A percentile compares a stretch with the other conserved stretches of the same genome.
Conservation (phyloP, 768 basidiomycete genomes). For the Mrakia blollopis region DNA sequence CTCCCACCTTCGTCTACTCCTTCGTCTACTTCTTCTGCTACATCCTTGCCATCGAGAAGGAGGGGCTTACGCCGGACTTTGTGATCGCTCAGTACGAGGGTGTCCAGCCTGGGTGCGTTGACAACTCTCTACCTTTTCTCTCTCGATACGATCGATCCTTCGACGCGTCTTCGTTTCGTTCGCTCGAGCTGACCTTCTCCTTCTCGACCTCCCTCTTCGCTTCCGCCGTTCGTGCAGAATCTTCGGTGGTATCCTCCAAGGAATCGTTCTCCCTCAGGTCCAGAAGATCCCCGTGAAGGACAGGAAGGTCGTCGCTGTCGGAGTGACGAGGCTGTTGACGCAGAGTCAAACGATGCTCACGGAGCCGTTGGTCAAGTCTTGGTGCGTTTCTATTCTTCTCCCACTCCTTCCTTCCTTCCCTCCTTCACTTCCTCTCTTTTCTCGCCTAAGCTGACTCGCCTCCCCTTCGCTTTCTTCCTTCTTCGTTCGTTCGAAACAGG, state of each 20-base stretch:
- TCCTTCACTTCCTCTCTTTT: background rate
- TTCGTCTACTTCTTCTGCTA: slow-evolving; percentile 75
- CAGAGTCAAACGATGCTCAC: slow-evolving; percentile 65
- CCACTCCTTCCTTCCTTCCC: background rate
- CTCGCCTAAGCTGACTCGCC: background rate
- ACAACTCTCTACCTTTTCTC: background rate
- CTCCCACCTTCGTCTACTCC: slow-evolving; percentile 76
- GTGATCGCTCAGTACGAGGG: slow-evolving; percentile 71
- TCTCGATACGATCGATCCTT: background rate
- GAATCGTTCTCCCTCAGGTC: slow-evolving; percentile 73
- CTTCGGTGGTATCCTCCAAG: slow-evolving; percentile 71
- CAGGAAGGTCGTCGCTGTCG: slow-evolving; percentile 76
- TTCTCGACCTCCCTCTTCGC: background rate
- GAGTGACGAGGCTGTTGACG: slow-evolving; percentile 71
- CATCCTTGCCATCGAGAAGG: slow-evolving; percentile 66
- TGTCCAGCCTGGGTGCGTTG: slow-evolving; percentile 72
- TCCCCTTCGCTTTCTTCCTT: background rate
- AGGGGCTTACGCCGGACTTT: slow-evolving; percentile 71
- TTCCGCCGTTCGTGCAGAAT: slow-evolving; percentile 48
- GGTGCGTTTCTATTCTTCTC: slow-evolving; percentile 48
- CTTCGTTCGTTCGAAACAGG: slow-evolving; percentile 52
- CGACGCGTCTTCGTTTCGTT: background rate
- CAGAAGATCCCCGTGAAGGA: slow-evolving; percentile 76
- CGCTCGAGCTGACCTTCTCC: background rate
- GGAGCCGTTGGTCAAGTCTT: slow-evolving; percentile 58